A percentile compares a stretch with the other conserved stretches of the same genome.
Conservation (phyloP, 1,284 basidiomycete species). For the Limonomyces culmigenus region DNA sequence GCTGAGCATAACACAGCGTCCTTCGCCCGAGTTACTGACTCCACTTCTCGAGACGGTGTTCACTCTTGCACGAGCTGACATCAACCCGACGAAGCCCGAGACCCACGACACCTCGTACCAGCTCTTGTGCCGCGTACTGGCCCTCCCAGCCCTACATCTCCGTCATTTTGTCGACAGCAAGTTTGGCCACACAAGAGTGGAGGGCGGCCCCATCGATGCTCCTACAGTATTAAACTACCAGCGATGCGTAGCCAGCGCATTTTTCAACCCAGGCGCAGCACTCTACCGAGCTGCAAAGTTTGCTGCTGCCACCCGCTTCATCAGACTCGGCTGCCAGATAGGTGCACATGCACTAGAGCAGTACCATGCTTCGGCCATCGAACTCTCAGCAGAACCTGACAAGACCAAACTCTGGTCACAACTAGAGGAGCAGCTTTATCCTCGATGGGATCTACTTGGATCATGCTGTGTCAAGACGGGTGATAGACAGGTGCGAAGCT, state of each 20-base stretch:
- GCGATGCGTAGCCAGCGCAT: constrained; percentile 51
- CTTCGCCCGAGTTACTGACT: constrained; percentile 22
- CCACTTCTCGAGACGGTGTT: constrained; percentile 45
- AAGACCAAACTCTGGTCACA: constrained; percentile 36
- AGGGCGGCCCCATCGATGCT: neutral
- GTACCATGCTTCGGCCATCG: constrained; percentile 2
- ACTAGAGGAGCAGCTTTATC: constrained; percentile 43
- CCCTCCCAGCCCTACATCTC: constrained; percentile 15
- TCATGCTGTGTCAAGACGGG: constrained; percentile 59
- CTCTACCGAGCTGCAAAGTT: constrained; percentile 44
- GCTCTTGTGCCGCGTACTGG: constrained; percentile 26
- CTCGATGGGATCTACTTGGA: constrained; percentile 66
- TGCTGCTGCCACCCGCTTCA: constrained; percentile 45
- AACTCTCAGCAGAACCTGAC: constrained; percentile 9
- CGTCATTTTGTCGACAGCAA: constrained; percentile 2
- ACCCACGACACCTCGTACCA: constrained; percentile 31
- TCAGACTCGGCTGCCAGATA: constrained; percentile 39
- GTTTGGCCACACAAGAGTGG: neutral
- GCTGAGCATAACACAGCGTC: constrained; percentile 10
- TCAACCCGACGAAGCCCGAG: constrained; percentile 28
- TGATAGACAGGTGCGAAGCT: constrained; percentile 38
- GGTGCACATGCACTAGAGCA: constrained; percentile 26
- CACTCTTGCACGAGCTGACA: constrained; percentile 30
- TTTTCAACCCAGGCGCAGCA: constrained; percentile 44
- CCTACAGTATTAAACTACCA: constrained; percentile 26